These are phyloP conservation scores for Clonostachys byssicola DNA, from an alignment of 2,329 filamentous ascomycete species.

Conservation along the genomic window DNA sequence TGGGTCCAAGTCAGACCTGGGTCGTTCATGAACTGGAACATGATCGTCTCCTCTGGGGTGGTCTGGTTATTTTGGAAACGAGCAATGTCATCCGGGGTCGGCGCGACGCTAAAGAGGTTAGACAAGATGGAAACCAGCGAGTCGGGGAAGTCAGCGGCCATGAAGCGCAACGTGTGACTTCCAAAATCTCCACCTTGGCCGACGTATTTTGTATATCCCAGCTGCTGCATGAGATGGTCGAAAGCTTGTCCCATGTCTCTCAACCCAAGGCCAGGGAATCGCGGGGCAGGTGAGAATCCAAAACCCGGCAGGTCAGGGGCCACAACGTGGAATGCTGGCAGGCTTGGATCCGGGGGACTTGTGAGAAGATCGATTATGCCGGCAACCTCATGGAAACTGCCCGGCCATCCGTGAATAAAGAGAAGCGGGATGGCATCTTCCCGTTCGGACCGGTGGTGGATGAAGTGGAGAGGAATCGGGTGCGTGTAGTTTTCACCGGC, in stretches of 20 bases:
- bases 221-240: slow-evolving; percentile 8
- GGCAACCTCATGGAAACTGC: slow-evolving; percentile 29
- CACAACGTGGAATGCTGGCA: slow-evolving; percentile 39
- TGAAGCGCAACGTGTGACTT: neutral
- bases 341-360: slow-evolving; percentile 11
- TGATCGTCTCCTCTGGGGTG: slow-evolving; percentile 1
- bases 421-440: slow-evolving; percentile 29
- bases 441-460: slow-evolving; percentile 1
- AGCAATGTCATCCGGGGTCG: neutral
- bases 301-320: slow-evolving; percentile 38
- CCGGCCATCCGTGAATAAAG: slow-evolving; percentile 37
- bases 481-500: neutral
- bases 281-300: slow-evolving; percentile 29
- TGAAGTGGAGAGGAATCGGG: slow-evolving; percentile 1
- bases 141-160: neutral
- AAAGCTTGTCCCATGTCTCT: slow-evolving; percentile 6
- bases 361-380: slow-evolving; percentile 25
- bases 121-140: neutral
- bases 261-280: slow-evolving; percentile 4
- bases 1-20: neutral
- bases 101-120: neutral
- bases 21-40: neutral
- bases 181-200: slow-evolving; percentile 3
- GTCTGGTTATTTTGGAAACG: slow-evolving; percentile 1
- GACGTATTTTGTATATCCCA: slow-evolving; percentile 10